These are phyloP conservation scores for Neoboletus magnificus DNA, from an alignment of 768 basidiomycete species.

Conservation along the genomic window DNA sequence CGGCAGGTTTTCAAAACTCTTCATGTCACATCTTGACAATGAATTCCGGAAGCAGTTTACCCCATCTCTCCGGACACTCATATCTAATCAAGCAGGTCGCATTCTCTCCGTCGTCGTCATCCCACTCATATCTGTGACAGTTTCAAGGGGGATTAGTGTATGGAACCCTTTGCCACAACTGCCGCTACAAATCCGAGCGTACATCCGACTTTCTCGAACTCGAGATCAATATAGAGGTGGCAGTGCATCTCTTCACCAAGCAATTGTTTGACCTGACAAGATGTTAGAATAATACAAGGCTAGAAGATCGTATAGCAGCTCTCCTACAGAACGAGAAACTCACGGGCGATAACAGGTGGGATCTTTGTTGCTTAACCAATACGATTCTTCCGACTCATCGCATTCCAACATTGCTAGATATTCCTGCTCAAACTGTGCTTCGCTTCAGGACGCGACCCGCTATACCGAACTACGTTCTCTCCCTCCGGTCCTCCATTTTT, in stretches of 20 bases:
- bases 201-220: slow-evolving; percentile 79
- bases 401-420: slow-evolving; percentile 49
- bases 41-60: slow-evolving; percentile 83
- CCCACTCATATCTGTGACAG: slow-evolving; percentile 37
- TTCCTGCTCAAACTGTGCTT: slow-evolving; percentile 69
- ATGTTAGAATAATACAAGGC: slow-evolving; percentile 59
- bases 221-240: slow-evolving; percentile 78
- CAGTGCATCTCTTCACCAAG: background rate
- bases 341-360: slow-evolving; percentile 79
- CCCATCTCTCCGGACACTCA: slow-evolving; percentile 58
- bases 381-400: background rate
- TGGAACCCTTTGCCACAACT: slow-evolving; percentile 72
- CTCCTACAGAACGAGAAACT: slow-evolving; percentile 69
- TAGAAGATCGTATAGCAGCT: slow-evolving; percentile 70
- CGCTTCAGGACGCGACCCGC: slow-evolving; percentile 75
- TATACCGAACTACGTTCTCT: slow-evolving; percentile 66
- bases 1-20: slow-evolving; percentile 86
- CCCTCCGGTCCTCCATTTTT: slow-evolving; percentile 89
- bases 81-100: slow-evolving; percentile 63
- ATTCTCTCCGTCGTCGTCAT: background rate
- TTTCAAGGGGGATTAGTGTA: slow-evolving; percentile 87
- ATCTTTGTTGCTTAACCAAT: background rate
- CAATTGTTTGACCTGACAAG: background rate
- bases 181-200: slow-evolving; percentile 65
- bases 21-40: slow-evolving; percentile 82